Evolutionary conservation across 139 green algal species (phyloP), one percentile per base, ranked within the genome.

Genomic region (Picochlorum costavermella): DNA sequence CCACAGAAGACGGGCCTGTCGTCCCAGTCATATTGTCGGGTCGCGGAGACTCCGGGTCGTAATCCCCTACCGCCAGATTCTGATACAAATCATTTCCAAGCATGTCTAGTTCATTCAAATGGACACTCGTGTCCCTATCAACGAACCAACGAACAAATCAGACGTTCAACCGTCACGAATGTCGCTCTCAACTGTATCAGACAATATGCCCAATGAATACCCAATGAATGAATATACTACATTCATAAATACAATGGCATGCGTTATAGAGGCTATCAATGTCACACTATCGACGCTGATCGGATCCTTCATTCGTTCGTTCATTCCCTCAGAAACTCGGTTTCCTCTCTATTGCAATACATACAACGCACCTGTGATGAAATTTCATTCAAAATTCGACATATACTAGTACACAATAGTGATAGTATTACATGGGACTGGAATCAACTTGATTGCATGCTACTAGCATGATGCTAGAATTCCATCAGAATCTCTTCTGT

Each of bases 311-410:
- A 23, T 23, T 23, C 20, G 20, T 23, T 23, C 20, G 20, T 23
- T 23, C n/a, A 20, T 6, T 26, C n/a, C 12, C 46, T 1, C 46
- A 20, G 5, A 28, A 2, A 55, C 11, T n/a, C 0, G 17, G 11
- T 0, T n/a, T 11, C 6, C 11, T 23, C 17, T 55, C 46, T 28
- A 55, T 36, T 50, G 56, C 20, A 23, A 23, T 23, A 23, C 20
- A 72, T 20, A 26, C 59, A 65, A 92, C 97, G 83, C 95, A 96
- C 68, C 33, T 96, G 77, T 77, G 95, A 73, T 64, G 97, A 97
- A 44, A 97, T 96, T 72, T 97, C 91, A 11, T 97, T 82, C 0
- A 88, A 85, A 60, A 96, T 96, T 78, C 8, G 33, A 8, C 8
- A 40, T 40, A 1, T 12, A 40, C 11, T 12, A 13, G 20, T 23